Conservation (phyloP, 2,329 filamentous ascomycete genomes). For the Conoideocrella luteorostrata region DNA sequence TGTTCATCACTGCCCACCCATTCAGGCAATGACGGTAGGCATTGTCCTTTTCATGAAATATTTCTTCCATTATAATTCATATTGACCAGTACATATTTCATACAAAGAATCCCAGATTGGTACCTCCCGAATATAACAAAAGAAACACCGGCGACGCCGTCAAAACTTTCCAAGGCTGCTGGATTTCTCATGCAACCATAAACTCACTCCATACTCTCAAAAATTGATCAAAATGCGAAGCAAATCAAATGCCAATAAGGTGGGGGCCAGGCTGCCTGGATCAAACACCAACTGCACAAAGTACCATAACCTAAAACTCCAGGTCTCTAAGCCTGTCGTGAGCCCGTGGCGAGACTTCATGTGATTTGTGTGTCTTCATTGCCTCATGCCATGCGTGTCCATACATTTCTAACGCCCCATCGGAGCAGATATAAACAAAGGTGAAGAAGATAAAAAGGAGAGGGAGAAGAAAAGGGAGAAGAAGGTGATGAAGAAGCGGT, state of each 20-base stretch:
- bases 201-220: not conserved
- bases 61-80: not conserved
- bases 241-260: not conserved
- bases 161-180: slow-evolving; percentile 1
- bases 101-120: slow-evolving; percentile 1
- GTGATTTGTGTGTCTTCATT: slow-evolving; percentile 2
- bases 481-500: not conserved
- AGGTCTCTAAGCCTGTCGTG: slow-evolving; percentile 6
- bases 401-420: not conserved
- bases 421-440: not conserved
- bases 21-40: too few species aligned
- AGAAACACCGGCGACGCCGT: slow-evolving; percentile 6
- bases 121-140: not conserved
- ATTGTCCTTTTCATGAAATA: not conserved
- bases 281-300: slow-evolving; percentile 1
- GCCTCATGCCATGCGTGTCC: slow-evolving; percentile 2
- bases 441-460: not conserved
- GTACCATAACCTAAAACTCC: slow-evolving; percentile 1
- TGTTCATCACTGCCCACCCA: too few species aligned
- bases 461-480: not conserved
- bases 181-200: not conserved
- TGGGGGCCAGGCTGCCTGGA: slow-evolving; percentile 1
- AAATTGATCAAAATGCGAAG: not conserved
- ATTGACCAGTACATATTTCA: slow-evolving; percentile 4
- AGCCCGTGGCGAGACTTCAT: slow-evolving; percentile 3